Base-by-base conservation (phyloP, 257 asterid species). In the Primulina tabacum region DNA sequence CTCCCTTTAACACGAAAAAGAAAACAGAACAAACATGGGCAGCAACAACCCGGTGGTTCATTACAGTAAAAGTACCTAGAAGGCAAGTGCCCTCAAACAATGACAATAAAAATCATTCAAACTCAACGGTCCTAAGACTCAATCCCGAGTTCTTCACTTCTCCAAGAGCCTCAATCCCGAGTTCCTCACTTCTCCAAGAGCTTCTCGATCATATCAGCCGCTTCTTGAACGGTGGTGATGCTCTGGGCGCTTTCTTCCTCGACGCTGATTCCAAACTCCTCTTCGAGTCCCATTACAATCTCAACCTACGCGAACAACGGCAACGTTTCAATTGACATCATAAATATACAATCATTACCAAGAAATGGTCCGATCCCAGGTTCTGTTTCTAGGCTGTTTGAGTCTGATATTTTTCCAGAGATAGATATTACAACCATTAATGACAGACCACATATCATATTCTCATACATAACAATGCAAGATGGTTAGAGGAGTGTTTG, bases 271-370 rank as follows among this genome's bases (percentile, higher is more conserved):
- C 90, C 95, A 34, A 92, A 92, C 76, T 81, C 97, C 78, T 92
- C 98, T 84, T 92, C 98, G 2, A 92, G 96, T 67, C 96, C 97
- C 98, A 92, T 92, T 57, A 92, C 95, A 64, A 89, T 91, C 89
- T 91, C 97, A 75, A 91, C 97, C 97, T 91, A 73, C 11, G 4
- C 37, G 7, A 58, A 67, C 33, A 9, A 43, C 2, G 16, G 55
- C 55, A 12, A 11, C 1, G 12, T 47, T 7, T 37, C 35, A 38
- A 50, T 14, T 50, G 58, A 33, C 6, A 47, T 14, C n/a, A 55
- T 28, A 16, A 24, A 72, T 10, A 40, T 40, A 10, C 16, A 40
- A 11, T 40, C 50, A 10, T 40, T 10, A 11, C 50, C 17, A 2
- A 37, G 37, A 33, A 33, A 33, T 5, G 4, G 37, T 28, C 2